Conservation (phyloP, 257 asterid genomes). For the Solanum medicagineum region DNA sequence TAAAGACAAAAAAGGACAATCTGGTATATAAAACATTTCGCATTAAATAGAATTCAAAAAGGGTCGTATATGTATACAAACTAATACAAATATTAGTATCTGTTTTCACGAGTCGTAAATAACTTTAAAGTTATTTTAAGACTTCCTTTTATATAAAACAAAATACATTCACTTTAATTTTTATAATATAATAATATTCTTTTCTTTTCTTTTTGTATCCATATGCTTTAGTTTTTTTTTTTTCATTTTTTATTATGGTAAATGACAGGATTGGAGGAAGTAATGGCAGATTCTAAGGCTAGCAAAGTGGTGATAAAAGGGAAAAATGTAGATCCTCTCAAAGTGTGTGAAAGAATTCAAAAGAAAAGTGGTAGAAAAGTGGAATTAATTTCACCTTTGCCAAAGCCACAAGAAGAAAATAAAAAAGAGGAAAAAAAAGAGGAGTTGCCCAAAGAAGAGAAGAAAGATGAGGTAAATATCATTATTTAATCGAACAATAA, state of each 20-base stretch:
- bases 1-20: background rate
- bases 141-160: background rate
- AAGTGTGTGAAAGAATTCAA: conserved; percentile 61
- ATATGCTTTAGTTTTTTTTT: background rate
- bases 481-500: background rate
- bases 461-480: conserved; percentile 35
- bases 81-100: background rate
- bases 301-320: conserved; percentile 89
- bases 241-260: background rate
- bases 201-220: background rate
- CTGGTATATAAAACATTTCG: background rate
- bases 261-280: conserved; percentile 69
- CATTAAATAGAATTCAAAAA: background rate
- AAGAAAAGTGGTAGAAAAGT: conserved; percentile 65
- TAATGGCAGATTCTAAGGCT: conserved; percentile 62
- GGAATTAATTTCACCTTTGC: conserved; percentile 61
- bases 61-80: background rate
- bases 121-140: too few relatives aligned
- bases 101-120: background rate
- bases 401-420: conserved; percentile 28
- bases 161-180: background rate
- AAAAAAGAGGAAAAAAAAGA: conserved; percentile 12
- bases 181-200: background rate
- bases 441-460: conserved; percentile 22
- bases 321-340: conserved; percentile 55